A percentile compares a stretch with the other conserved stretches of the same genome.
phyloP scores from a whole-genome alignment of 2,329 filamentous ascomycete genomes.

The Aspergillus carbonarius region DNA sequence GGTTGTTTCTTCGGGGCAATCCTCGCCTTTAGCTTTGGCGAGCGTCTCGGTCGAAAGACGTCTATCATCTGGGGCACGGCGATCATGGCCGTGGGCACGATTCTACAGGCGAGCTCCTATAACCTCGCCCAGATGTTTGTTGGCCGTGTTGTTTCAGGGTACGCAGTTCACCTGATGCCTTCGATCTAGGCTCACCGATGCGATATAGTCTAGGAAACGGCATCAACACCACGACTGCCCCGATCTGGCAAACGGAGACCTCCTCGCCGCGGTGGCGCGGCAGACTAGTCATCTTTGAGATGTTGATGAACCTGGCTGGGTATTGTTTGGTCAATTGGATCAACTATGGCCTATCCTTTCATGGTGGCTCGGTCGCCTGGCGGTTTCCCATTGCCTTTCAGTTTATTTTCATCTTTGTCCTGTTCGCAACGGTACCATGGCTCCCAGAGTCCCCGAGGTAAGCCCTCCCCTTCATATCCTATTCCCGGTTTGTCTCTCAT shows the following conservation, averaged over 20 bases:
- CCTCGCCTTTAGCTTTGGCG: slow-evolving; percentile 47
- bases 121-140: slow-evolving; percentile 52
- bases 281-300: slow-evolving; percentile 49
- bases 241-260: slow-evolving; percentile 54
- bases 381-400: slow-evolving; percentile 51
- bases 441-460: slow-evolving; percentile 26
- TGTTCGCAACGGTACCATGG: slow-evolving; percentile 45
- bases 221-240: slow-evolving; percentile 52
- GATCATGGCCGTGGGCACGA: slow-evolving; percentile 51
- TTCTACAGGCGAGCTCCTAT: slow-evolving; percentile 49
- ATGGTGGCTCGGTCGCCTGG: slow-evolving; percentile 45
- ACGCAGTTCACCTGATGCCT: background rate
- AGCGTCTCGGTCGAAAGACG: slow-evolving; percentile 49
- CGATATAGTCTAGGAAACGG: slow-evolving; percentile 34
- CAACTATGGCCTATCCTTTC: slow-evolving; percentile 52
- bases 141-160: slow-evolving; percentile 41
- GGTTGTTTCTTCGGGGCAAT: slow-evolving; percentile 60
- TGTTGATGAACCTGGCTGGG: slow-evolving; percentile 53
- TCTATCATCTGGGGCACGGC: slow-evolving; percentile 48
- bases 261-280: slow-evolving; percentile 47
- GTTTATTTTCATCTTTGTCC: slow-evolving; percentile 50
- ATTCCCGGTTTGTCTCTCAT: no score
- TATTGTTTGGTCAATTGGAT: slow-evolving; percentile 55
- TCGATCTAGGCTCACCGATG: background rate
- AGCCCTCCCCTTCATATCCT: background rate